Conservation (phyloP, 2,329 filamentous ascomycete genomes). For the Alternaria novae-zelandiae region DNA sequence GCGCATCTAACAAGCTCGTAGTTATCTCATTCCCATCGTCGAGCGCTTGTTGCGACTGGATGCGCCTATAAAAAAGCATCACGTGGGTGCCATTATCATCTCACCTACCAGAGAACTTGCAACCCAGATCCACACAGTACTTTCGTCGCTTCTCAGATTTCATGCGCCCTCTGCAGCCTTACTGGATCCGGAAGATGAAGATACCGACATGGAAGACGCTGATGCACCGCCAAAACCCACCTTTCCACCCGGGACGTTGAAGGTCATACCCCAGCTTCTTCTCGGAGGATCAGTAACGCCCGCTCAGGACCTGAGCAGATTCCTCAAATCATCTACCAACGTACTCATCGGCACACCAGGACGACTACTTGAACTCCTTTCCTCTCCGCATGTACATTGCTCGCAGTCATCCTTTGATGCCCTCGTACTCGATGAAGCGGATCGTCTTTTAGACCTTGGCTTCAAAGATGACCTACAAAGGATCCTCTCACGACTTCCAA, state of each 20-base stretch:
- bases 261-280: constrained; percentile 77
- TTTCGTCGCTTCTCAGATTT: constrained; percentile 78
- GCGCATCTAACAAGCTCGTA: constrained; percentile 5
- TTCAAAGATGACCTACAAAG: constrained; percentile 91
- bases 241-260: constrained; percentile 58
- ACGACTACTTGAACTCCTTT: constrained; percentile 83
- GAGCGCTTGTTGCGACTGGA: constrained; percentile 81
- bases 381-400: constrained; percentile 85
- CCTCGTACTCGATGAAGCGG: constrained; percentile 92
- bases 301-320: constrained; percentile 84
- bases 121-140: constrained; percentile 84
- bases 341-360: constrained; percentile 90
- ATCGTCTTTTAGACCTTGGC: constrained; percentile 88
- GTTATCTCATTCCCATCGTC: constrained; percentile 80
- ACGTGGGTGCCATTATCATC: constrained; percentile 89
- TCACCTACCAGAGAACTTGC: constrained; percentile 94
- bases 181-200: constrained; percentile 60
- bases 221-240: constrained; percentile 47
- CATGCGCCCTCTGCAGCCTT: constrained; percentile 78
- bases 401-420: constrained; percentile 89
- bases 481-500: constrained; percentile 83
- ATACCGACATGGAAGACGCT: constrained; percentile 50
- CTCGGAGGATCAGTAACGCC: constrained; percentile 82
- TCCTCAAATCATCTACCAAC: constrained; percentile 84
- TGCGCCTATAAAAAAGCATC: constrained; percentile 85